Conservation (phyloP, 2,329 filamentous ascomycete genomes). For the Ophiosphaerella narmari region DNA sequence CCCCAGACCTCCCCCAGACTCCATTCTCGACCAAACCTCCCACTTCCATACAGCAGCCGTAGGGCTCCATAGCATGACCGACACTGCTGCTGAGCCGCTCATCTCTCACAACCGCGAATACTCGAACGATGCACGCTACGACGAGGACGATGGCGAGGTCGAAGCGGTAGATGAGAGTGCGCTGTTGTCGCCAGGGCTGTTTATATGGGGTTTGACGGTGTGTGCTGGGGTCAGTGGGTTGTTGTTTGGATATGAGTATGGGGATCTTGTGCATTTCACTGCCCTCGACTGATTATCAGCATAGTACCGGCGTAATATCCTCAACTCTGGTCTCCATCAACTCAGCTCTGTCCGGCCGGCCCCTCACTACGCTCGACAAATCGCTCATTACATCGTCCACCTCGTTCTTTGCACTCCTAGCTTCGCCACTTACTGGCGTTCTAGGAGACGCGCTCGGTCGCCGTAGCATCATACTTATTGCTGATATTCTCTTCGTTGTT, state of each 20-base stretch:
- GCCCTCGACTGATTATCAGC: background rate
- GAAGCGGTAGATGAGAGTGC: slow-evolving; percentile 36
- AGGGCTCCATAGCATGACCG: slow-evolving; percentile 35
- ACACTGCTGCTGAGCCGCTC: slow-evolving; percentile 39
- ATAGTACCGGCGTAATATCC: slow-evolving; percentile 63
- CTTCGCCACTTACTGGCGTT: slow-evolving; percentile 59
- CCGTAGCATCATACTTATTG: slow-evolving; percentile 78
- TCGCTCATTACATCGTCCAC: slow-evolving; percentile 63
- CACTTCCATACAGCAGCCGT: slow-evolving; percentile 13
- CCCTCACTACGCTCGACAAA: slow-evolving; percentile 60
- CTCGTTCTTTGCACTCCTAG: slow-evolving; percentile 61
- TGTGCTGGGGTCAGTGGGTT: slow-evolving; percentile 63
- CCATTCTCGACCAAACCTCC: too few relatives aligned
- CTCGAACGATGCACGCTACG: slow-evolving; percentile 10
- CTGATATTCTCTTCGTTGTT: slow-evolving; percentile 64
- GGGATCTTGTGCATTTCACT: slow-evolving; percentile 2
- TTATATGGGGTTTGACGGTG: slow-evolving; percentile 62
- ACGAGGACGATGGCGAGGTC: slow-evolving; percentile 21
- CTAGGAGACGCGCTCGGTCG: slow-evolving; percentile 76
- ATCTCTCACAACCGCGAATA: slow-evolving; percentile 23
- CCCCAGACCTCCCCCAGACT: too few relatives aligned
- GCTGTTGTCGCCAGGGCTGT: slow-evolving; percentile 40
- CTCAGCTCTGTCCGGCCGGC: slow-evolving; percentile 57
- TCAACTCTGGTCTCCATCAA: slow-evolving; percentile 62
- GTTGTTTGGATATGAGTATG: slow-evolving; percentile 65